These are phyloP conservation scores for Boletus edulis DNA, from an alignment of 768 basidiomycete species.

Conservation along the genomic window DNA sequence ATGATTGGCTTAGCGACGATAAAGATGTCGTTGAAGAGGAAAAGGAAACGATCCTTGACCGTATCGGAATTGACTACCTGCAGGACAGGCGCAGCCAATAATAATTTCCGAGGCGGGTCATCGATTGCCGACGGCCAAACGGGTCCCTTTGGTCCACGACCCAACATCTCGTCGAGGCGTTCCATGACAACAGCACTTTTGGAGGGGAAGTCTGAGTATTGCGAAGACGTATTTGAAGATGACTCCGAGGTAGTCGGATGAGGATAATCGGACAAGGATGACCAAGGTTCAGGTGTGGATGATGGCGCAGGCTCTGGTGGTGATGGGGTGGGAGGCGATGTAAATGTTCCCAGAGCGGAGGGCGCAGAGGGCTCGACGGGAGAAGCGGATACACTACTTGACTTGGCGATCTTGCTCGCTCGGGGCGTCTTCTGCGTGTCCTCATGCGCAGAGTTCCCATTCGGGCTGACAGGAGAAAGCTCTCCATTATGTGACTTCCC, in stretches of 20 bases:
- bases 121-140: constrained; percentile 69
- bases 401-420: constrained; percentile 33
- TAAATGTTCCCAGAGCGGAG: constrained; percentile 27
- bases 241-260: constrained; percentile 70
- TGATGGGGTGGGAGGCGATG: constrained; percentile 42
- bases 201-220: constrained; percentile 48
- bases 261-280: constrained; percentile 71
- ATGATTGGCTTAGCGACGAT: constrained; percentile 89
- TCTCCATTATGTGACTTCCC: constrained; percentile 27
- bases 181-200: constrained; percentile 61
- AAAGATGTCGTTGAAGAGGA: constrained; percentile 95
- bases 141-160: constrained; percentile 55
- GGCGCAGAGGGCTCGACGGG: constrained; percentile 18
- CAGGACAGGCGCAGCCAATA: constrained; percentile 81
- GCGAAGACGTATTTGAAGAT: constrained; percentile 71
- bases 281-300: constrained; percentile 75
- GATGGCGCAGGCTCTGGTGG: constrained; percentile 58
- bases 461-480: constrained; percentile 28
- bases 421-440: constrained; percentile 34
- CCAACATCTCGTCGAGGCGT: constrained; percentile 68
- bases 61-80: constrained; percentile 94
- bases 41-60: constrained; percentile 93
- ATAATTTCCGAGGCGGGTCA: constrained; percentile 81
- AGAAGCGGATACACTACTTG: constrained; percentile 22
- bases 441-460: constrained; percentile 27